Base-by-base conservation (phyloP, 768 basidiomycete genomes). In the Paxillus involutus region DNA sequence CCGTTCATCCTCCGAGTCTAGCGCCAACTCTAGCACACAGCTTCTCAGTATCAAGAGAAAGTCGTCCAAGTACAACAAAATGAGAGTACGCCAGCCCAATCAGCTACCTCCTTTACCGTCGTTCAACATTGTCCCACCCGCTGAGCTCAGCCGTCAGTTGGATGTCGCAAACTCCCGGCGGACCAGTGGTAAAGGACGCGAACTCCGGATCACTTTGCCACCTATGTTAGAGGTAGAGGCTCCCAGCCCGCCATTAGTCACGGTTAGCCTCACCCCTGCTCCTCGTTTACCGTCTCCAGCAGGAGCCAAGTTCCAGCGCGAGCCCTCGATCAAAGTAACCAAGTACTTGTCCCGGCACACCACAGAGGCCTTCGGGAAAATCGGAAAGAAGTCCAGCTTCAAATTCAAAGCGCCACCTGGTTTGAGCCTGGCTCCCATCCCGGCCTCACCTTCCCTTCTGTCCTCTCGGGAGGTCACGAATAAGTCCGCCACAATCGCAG, bases 1-100 rank as follows among this genome's bases (percentile, higher is more conserved):
- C 33, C 52, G 55, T 9, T 46, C 46, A 29, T 55, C 49, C 16
- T 66, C 62, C 17, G 47, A 43, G 39, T 44, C 56, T 12, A 67
- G 65, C 16, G 40, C 49, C 16, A 45, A 67, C 42, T 69, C 63
- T 4, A 52, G 45, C 12, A 59, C 59, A 5, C 51, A 40, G 17
- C 55, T 67, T 43, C 17, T 59, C 26, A 2, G 13, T 13, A 19
- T 33, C 29, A 44, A 60, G 51, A 60, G 47, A 50, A 61, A 49
- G n/a, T 48, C 49, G 3, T 37, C 51, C 37, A 24, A 52, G 32
- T 52, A 54, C 24, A 46, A 42, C n/a, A 44, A 42, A 17, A 44
- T 14, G 29, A 58, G 55, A 43, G 44, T 41, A 26, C 36, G 50
- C n/a, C 55, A 55, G 26, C 8, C 33, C 16, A 37, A 36, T 10